Percentiles rank a stretch among this genome's conserved stretches.
Conservation (phyloP, 2,329 filamentous ascomycete genomes). For the Pseudocercospora ulei region DNA sequence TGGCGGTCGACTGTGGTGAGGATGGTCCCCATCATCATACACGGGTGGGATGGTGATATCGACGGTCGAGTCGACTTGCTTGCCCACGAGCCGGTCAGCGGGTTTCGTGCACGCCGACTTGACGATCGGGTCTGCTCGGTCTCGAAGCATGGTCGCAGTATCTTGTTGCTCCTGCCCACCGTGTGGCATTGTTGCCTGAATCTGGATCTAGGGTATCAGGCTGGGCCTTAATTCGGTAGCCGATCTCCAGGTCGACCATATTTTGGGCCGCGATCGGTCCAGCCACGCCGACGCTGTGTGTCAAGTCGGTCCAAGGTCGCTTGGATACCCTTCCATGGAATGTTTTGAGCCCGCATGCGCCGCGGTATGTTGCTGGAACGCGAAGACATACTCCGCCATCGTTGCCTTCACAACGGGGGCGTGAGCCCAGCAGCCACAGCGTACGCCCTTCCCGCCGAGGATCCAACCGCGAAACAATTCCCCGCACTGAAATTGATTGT, state of each 20-base stretch:
- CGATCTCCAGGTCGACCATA: constrained; percentile 66
- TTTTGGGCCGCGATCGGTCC: constrained; percentile 67
- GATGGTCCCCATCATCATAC: too few relatives aligned
- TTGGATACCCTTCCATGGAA: constrained; percentile 59
- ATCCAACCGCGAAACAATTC: too few relatives aligned
- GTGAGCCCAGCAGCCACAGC: constrained; percentile 60
- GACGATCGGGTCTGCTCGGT: constrained; percentile 56
- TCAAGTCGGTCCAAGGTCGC: constrained; percentile 50
- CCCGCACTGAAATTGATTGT: too few relatives aligned
- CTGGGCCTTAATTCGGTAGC: constrained; percentile 70
- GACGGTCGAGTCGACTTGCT: constrained; percentile 47
- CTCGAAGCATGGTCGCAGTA: constrained; percentile 62
- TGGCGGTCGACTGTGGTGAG: constrained; percentile 56
- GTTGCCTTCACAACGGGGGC: constrained; percentile 63
- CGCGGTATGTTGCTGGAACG: constrained; percentile 65
- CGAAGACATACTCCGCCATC: constrained; percentile 67
- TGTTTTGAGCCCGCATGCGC: constrained; percentile 71
- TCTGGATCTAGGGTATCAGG: constrained; percentile 56
- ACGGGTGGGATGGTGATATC: constrained; percentile 58
- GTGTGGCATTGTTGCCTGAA: constrained; percentile 37
- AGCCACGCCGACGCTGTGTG: constrained; percentile 55
- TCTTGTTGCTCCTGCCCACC: too few relatives aligned
- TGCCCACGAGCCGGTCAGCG: constrained; percentile 48
- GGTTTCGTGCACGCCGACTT: constrained; percentile 52
- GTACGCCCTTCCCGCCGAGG: constrained; percentile 67